phyloP scores from a whole-genome alignment of 2,329 filamentous ascomycete species.

The Aspergillus sp. region DNA sequence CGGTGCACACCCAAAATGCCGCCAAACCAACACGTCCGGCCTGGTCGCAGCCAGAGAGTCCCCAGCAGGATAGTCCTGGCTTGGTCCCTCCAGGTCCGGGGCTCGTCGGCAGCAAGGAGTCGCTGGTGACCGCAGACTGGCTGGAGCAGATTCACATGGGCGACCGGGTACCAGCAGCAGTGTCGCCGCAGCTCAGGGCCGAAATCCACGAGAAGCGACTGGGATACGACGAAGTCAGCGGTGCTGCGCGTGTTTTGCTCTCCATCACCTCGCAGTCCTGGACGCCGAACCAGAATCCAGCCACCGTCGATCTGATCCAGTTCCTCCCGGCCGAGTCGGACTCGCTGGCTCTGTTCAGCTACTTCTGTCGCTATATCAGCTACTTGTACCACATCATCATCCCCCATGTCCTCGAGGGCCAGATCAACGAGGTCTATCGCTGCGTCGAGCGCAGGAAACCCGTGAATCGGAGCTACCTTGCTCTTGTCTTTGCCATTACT shows the following conservation, averaged over 20 bases:
- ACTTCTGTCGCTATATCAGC: conserved; percentile 35
- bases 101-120: conserved; percentile 15
- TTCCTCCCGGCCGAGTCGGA: conserved; percentile 32
- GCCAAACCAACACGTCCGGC: too few species aligned
- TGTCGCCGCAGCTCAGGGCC: conserved; percentile 20
- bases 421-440: conserved; percentile 32
- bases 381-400: conserved; percentile 40
- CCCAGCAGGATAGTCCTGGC: neutral
- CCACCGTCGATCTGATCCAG: conserved; percentile 17
- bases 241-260: neutral
- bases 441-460: conserved; percentile 18
- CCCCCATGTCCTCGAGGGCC: conserved; percentile 20
- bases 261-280: neutral
- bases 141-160: conserved; percentile 32
- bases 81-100: neutral
- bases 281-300: conserved; percentile 20
- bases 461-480: conserved; percentile 27
- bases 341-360: conserved; percentile 29
- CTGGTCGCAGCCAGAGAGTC: neutral
- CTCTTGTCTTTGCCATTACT: conserved; percentile 36
- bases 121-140: conserved; percentile 26
- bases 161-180: conserved; percentile 24
- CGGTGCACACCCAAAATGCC: neutral
- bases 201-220: conserved; percentile 8
- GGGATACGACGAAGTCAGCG: neutral